Base-by-base conservation (phyloP, 2,329 filamentous ascomycete species). In the Whalleya microplaca region DNA sequence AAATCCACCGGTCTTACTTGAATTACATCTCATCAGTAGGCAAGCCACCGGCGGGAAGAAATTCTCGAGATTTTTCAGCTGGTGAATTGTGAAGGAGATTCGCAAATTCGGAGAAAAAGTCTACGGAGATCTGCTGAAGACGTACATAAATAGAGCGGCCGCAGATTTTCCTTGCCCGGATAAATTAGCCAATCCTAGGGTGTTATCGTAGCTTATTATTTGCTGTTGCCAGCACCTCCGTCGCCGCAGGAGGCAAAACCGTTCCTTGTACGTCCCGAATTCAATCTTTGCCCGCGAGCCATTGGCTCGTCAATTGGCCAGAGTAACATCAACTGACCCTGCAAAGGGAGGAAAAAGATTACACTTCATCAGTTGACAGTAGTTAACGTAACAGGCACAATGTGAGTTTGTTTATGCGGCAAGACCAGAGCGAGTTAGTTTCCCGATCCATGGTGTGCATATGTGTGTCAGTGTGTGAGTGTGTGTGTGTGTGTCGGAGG, bases 151-250 rank as follows among this genome's bases (percentile, higher is more conserved):
- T 48, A 58, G 27, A 53, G 55, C 53, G n/a, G 27, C 51, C 40
- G 56, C 44, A n/a, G 45, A 50, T 45, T 43, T 56, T 27, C 23
- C 53, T 62, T 62, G 56, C 53, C 51, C 45, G 46, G 18, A 21
- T 21, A 49, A 52, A 56, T 45, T 46, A 45, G 16, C 59, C 59
- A 62, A 62, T 62, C 56, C 45, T 21, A 46, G 32, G 32, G 32
- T 37, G 32, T 37, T 37, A 37, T 37, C 32, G 32, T 12, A 3
- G 32, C 10, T 16, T 55, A 45, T 41, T 42, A 62, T 56, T 57
- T 57, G 45, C 47, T 58, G 53, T 40, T 20, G 51, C 45, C 55
- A 44, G 44, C 46, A 45, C 56, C 54, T 59, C 56, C 32, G 41
- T 48, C 50, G 45, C 45, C 45, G 37, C 51, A 46, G 51, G 53